Evolutionary conservation across 768 basidiomycete species (phyloP).

Genomic region (Cyclocybe cylindracea): DNA sequence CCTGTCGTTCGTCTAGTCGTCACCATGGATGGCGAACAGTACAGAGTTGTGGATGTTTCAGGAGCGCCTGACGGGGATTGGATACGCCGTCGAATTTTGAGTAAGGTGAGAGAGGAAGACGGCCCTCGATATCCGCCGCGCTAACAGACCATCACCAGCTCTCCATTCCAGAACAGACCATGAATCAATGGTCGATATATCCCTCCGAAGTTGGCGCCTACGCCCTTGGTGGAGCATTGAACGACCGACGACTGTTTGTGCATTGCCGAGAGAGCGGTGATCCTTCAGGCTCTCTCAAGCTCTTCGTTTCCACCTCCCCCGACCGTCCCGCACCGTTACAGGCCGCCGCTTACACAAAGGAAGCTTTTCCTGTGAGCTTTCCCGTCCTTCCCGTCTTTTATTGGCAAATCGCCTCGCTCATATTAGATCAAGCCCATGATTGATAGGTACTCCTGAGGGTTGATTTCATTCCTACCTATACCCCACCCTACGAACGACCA

Average conservation of each 20-base stretch:
- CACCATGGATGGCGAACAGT: constrained; percentile 51
- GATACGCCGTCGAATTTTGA: constrained; percentile 45
- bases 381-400: neutral
- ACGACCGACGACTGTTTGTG: constrained; percentile 39
- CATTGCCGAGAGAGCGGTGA: constrained; percentile 47
- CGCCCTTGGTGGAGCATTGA: constrained; percentile 41
- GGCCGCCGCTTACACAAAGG: constrained; percentile 15
- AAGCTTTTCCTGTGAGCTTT: constrained; percentile 15
- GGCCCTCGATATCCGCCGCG: constrained; percentile 3
- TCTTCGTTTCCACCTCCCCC: constrained; percentile 49
- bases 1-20: constrained; percentile 45
- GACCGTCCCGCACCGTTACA: constrained; percentile 36
- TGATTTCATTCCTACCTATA: constrained; percentile 11
- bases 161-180: constrained; percentile 42
- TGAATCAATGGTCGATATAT: constrained; percentile 42
- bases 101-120: constrained; percentile 36
- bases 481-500: constrained; percentile 7
- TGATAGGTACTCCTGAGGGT: constrained; percentile 19
- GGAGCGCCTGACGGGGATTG: constrained; percentile 44
- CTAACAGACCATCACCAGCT: constrained; percentile 28
- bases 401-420: constrained; percentile 14
- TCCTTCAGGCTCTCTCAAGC: constrained; percentile 49
- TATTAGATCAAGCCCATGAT: constrained; percentile 15
- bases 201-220: constrained; percentile 49
- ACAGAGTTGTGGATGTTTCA: constrained; percentile 48